phyloP scores from a whole-genome alignment of 2,329 filamentous ascomycete species.

The Leptographium flavum region DNA sequence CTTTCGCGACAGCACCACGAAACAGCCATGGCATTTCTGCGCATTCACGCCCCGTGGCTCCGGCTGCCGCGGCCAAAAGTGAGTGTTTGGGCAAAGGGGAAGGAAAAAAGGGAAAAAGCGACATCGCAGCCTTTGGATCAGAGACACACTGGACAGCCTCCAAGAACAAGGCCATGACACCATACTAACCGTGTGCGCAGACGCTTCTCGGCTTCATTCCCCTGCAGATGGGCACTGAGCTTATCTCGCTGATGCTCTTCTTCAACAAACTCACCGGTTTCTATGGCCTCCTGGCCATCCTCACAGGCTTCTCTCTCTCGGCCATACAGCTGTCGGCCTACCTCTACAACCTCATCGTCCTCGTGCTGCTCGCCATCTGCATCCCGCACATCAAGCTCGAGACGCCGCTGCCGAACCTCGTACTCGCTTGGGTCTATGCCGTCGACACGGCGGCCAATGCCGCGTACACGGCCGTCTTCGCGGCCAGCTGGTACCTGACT shows the following conservation, averaged over 20 bases:
- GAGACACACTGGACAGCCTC: no score
- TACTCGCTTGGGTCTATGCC: constrained; percentile 73
- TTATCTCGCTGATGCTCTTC: constrained; percentile 69
- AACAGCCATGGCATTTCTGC: constrained; percentile 5
- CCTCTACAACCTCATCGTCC: constrained; percentile 65
- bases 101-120: background rate
- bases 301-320: constrained; percentile 76
- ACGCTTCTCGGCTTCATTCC: constrained; percentile 76
- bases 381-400: constrained; percentile 69
- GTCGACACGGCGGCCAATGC: constrained; percentile 72
- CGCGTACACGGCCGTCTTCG: constrained; percentile 70
- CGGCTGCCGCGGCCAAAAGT: constrained; percentile 18
- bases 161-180: no score
- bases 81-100: background rate
- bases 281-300: constrained; percentile 76
- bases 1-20: background rate
- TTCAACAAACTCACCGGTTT: constrained; percentile 89
- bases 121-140: background rate
- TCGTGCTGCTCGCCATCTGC: constrained; percentile 54
- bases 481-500: constrained; percentile 65
- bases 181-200: no score
- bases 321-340: constrained; percentile 81
- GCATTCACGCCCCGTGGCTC: constrained; percentile 9
- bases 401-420: constrained; percentile 63
- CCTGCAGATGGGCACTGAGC: constrained; percentile 71